phyloP scores from a whole-genome alignment of 2,329 filamentous ascomycete genomes.

The Leptosphaerulina australis region DNA sequence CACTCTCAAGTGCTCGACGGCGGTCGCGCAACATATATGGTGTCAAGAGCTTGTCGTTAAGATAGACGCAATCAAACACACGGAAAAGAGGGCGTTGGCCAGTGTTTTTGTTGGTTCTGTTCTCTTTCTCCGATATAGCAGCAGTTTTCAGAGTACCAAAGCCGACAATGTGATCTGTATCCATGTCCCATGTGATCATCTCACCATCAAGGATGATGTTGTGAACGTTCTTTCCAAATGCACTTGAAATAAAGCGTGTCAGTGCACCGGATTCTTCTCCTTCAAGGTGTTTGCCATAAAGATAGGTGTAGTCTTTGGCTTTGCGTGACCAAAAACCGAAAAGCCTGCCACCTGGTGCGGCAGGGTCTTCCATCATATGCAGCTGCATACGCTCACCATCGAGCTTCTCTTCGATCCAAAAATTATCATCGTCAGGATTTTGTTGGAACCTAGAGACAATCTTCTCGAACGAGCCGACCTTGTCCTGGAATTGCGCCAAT shows the following conservation, averaged over 20 bases:
- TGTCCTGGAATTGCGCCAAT: slow-evolving; percentile 88
- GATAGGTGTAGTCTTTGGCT: slow-evolving; percentile 92
- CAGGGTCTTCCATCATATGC: slow-evolving; percentile 79
- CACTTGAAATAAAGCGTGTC: slow-evolving; percentile 77
- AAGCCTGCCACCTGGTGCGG: slow-evolving; percentile 68
- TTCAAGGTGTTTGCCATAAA: slow-evolving; percentile 80
- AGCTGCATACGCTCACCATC: slow-evolving; percentile 97
- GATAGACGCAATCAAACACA: slow-evolving; percentile 88
- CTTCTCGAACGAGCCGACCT: slow-evolving; percentile 70
- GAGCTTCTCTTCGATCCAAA: slow-evolving; percentile 98
- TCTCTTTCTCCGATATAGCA: slow-evolving; percentile 77
- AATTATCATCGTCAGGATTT: slow-evolving; percentile 73
- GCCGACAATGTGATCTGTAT: slow-evolving; percentile 79
- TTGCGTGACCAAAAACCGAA: slow-evolving; percentile 96
- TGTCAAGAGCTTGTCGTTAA: slow-evolving; percentile 82
- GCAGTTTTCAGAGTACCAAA: slow-evolving; percentile 96
- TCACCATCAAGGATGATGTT: slow-evolving; percentile 95
- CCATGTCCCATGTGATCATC: slow-evolving; percentile 98
- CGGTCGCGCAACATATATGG: slow-evolving; percentile 83
- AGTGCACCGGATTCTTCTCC: slow-evolving; percentile 74
- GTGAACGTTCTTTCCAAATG: slow-evolving; percentile 77
- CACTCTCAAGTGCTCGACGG: slow-evolving; percentile 72
- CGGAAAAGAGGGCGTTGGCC: slow-evolving; percentile 78
- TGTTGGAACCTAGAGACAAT: slow-evolving; percentile 73
- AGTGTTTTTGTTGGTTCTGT: slow-evolving; percentile 62